Base-by-base conservation (phyloP, 352 stramenopile species). In the Pythium dissotocum region DNA sequence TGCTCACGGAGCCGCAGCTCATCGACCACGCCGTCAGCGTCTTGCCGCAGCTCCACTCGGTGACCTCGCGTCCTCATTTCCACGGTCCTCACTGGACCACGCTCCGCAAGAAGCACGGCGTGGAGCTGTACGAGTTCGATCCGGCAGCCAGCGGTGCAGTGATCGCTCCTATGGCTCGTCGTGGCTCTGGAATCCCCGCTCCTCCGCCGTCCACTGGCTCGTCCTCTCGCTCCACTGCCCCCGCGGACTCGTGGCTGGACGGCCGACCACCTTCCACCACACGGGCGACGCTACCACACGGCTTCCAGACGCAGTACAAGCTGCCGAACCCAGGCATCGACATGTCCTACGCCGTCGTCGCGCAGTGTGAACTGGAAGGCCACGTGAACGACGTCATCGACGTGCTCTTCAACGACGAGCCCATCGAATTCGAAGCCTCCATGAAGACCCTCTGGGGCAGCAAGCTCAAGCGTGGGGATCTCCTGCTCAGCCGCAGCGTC, bases 401-500 rank as follows among this genome's bases (percentile, higher is more conserved):
- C 9, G 77, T 80, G 73, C 75, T 92, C 14, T 92, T 90, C 62
- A 89, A 77, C 54, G 76, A 73, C n/a, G 80, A 92, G 8, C 24
- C 63, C 9, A 57, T 79, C 32, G 78, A 89, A 44, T 81, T 86
- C 49, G 76, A 86, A 61, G 70, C 69, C 14, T 87, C 73, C 35
- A 88, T 90, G 82, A 70, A 70, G 10, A 75, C 84, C 2, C 72
- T 90, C 18, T 92, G 87, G 56, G 75, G 72, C 21, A 65, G 73
- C 16, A 87, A 87, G 63, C 79, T 81, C 75, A 79, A 78, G 67
- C 78, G 75, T 26, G 80, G 77, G 2, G 79, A 92, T 33, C 58
- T 88, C 53, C 46, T 92, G 10, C 61, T 84, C 7, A 78, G 75
- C 1, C 67, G 67, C 21, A 28, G 24, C 7, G 66, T 72, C 3